Evolutionary conservation across 805 yeast genomes (phyloP), one percentile per base, ranked within the genome.

Genomic region (Danielia reshetovae): DNA sequence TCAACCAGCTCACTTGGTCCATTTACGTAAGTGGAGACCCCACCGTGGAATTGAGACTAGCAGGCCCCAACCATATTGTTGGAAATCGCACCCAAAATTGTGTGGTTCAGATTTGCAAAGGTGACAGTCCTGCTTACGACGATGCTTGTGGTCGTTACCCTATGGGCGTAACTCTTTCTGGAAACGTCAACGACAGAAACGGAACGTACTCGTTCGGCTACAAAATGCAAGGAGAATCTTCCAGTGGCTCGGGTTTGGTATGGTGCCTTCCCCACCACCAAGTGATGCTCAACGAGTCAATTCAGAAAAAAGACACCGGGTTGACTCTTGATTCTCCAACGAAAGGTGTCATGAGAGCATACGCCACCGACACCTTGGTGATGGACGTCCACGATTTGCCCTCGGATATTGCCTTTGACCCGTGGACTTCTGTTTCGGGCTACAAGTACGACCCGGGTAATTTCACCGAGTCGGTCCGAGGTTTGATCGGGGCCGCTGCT

Each of bases 131-230:
- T 5, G 41, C 63, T 10, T 77, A 77, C 45, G 88, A 84, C 48
- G 42, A 54, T 7, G 76, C 80, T 16, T 85, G 86, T 2, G 89
- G 88, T 5, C 64, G 69, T 32, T 81, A 72, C 45, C 75, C 80
- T 14, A 64, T 71, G 2, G 66, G 62, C 21, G 78, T 73, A 16
- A 43, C 67, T 0, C 44, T 79, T 7, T 38, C 61, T 2, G 65
- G 69, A 10, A 57, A 51, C 7, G 62, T 59, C 2, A 69, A 66
- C 17, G 46, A 45, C 5, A 46, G 40, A 11, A 43, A 24, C 7
- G 62, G 62, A 5, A 40, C 34, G 3, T 68, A 68, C 39, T 35
- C 42, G 4, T 60, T 68, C 32, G 30, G 40, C 3, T 68, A 61
- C 40, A 42, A 46, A 2, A 48, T 48, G 34, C 39, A 46, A 12